Percentiles rank a stretch among this genome's conserved stretches.
These are phyloP conservation scores for Aegilops speltoides DNA, from an alignment of 176 grass and related monocot genomes.

Conservation along the genomic window DNA sequence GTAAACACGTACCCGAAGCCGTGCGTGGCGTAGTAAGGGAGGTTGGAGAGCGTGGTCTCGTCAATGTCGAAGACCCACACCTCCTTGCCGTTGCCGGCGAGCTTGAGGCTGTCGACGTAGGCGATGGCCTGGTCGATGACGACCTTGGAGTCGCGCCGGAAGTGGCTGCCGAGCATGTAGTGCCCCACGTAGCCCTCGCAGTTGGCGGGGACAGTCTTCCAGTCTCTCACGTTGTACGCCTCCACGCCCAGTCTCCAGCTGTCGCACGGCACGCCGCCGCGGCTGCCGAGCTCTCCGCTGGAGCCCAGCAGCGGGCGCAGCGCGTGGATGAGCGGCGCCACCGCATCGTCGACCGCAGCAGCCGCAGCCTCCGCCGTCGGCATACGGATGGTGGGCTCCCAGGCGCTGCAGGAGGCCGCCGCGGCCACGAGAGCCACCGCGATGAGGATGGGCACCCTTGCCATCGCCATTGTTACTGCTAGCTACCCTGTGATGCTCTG, in stretches of 20 bases:
- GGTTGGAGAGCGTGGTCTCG: slow-evolving; percentile 51
- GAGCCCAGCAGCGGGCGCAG: not conserved
- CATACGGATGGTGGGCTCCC: not conserved
- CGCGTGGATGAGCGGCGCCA: not conserved
- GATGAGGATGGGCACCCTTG: not conserved
- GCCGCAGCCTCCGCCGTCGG: no score
- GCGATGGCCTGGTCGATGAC: slow-evolving; percentile 39
- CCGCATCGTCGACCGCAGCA: not conserved
- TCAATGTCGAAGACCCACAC: slow-evolving; percentile 61
- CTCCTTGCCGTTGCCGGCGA: slow-evolving; percentile 45
- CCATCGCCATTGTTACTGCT: not conserved
- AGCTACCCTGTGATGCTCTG: not conserved
- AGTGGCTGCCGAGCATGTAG: slow-evolving; percentile 51
- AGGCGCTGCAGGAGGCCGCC: not conserved
- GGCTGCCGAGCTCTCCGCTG: not conserved
- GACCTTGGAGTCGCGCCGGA: slow-evolving; percentile 34
- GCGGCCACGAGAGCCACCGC: not conserved
- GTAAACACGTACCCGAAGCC: slow-evolving; percentile 36
- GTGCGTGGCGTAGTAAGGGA: slow-evolving; percentile 45
- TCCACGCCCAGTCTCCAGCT: slow-evolving; percentile 40
- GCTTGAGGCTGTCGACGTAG: slow-evolving; percentile 25
- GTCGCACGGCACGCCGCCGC: not conserved
- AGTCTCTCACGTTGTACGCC: slow-evolving; percentile 40
- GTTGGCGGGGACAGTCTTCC: slow-evolving; percentile 17
- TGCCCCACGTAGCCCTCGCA: slow-evolving; percentile 36